Evolutionary conservation across 2,329 filamentous ascomycete genomes (phyloP).

Genomic region (Emmonsia crescens): DNA sequence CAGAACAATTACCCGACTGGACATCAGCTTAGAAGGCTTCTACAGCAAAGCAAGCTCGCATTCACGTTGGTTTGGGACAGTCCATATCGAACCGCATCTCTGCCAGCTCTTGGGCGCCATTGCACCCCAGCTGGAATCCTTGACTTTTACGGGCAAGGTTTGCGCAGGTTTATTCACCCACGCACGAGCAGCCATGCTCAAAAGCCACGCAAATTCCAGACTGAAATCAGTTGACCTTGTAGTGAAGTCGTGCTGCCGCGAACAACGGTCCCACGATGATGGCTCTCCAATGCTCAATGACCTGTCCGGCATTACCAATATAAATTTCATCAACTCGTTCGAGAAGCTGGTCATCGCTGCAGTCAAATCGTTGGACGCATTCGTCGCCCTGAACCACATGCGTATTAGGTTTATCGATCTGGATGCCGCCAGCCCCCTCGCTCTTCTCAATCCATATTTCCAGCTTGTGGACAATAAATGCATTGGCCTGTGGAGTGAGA

Average conservation of each 20-base stretch:
- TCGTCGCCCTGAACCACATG: conserved; percentile 52
- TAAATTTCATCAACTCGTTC: conserved; percentile 61
- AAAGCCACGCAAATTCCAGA: conserved; percentile 29
- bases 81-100: conserved; percentile 50
- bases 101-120: conserved; percentile 53
- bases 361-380: conserved; percentile 48
- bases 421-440: conserved; percentile 56
- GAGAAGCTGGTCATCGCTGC: conserved; percentile 56
- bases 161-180: conserved; percentile 58
- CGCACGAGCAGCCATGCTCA: conserved; percentile 42
- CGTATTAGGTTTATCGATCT: conserved; percentile 67
- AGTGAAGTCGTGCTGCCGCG: conserved; percentile 62
- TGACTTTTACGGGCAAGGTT: conserved; percentile 62
- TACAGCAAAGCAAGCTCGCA: conserved; percentile 53
- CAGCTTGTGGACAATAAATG: conserved; percentile 50
- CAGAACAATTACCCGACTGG: conserved; percentile 49
- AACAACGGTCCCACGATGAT: conserved; percentile 15
- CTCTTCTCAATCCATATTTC: conserved; percentile 63
- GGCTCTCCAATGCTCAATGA: conserved; percentile 43
- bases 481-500: conserved; percentile 61
- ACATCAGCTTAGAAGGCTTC: conserved; percentile 60
- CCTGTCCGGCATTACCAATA: conserved; percentile 59
- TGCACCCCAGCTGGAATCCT: conserved; percentile 52
- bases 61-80: conserved; percentile 36
- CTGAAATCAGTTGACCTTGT: conserved; percentile 60